Base-by-base conservation (phyloP, 164 flowering plant genomes). In the Tinospora cordifolia region DNA sequence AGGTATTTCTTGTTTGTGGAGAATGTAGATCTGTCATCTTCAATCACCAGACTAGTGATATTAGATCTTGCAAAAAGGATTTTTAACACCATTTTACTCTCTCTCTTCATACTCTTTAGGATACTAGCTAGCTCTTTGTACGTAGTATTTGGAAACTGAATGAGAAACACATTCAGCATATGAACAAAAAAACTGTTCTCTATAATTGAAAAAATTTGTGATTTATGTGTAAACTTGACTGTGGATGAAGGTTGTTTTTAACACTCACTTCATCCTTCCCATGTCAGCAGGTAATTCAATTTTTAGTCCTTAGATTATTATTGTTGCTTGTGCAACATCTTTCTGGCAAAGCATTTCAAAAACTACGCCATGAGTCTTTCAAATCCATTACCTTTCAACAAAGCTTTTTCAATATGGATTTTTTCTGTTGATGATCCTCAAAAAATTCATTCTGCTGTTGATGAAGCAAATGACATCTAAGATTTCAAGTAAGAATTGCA, bases 131-230 rank as follows among this genome's bases (percentile, higher is more conserved):
- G 24, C n/a, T 72, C 65, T 19, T 59, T 72, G 57, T n/a, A 22
- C 67, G 67, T 59, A 1, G 67, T 46, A 19, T 41, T 21, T 67
- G 75, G 75, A 0, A 73, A 57, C 30, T 27, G 54, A 24, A 19
- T 8, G 11, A 67, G 70, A 44, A 60, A 41, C 19, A 3, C 51
- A 17, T 47, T 57, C 46, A 73, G 8, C 71, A 67, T 46, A 34
- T 67, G 59, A 1, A 41, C 62, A 60, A 60, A 73, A 73, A 9
- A 47, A 9, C 8, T 26, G 49, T 34, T 73, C 65, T 0, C 66
- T 57, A 19, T 40, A 30, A 10, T 54, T 17, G 22, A 0, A 44
- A 19, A 62, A 34, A 17, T 60, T 25, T 9, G 41, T 22, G 0
- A 19, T 15, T 7, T 66, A 67, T 15, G 15, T 17, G 24, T 26